A percentile compares a stretch with the other conserved stretches of the same genome.
phyloP scores from a whole-genome alignment of 192 early-diverging fungal species.

The Coemansia sp. region DNA sequence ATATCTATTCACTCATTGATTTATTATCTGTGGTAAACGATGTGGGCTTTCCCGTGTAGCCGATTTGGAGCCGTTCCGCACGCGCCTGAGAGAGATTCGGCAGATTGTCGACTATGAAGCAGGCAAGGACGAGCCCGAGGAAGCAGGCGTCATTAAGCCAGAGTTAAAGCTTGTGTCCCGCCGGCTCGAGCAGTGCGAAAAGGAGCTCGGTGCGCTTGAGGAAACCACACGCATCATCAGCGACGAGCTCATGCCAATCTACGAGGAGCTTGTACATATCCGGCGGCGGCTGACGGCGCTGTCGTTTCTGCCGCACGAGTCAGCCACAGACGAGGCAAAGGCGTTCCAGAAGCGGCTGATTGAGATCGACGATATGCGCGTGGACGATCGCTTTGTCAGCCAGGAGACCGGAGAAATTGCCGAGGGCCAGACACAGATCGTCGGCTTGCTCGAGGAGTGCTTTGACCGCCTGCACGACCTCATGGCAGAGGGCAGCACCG shows the following conservation, averaged over 20 bases:
- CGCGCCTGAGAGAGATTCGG: constrained; percentile 61
- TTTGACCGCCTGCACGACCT: constrained; percentile 83
- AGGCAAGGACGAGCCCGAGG: constrained; percentile 36
- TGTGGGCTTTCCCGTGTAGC: constrained; percentile 47
- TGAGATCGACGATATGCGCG: constrained; percentile 74
- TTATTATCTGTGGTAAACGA: too few species aligned
- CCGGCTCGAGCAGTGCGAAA: constrained; percentile 55
- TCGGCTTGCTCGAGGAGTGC: constrained; percentile 75
- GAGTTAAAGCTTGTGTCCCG: constrained; percentile 45
- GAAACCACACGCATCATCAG: constrained; percentile 63
- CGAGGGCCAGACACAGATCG: constrained; percentile 83
- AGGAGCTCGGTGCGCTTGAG: constrained; percentile 48
- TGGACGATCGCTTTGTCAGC: constrained; percentile 79
- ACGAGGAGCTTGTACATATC: constrained; percentile 69
- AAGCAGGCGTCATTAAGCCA: constrained; percentile 10
- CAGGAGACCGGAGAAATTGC: constrained; percentile 64
- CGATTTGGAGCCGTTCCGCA: constrained; percentile 62
- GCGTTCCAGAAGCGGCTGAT: constrained; percentile 72
- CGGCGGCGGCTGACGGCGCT: constrained; percentile 59
- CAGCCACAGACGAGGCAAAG: constrained; percentile 30
- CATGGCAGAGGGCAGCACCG: constrained; percentile 65
- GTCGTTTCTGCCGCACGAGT: constrained; percentile 35
- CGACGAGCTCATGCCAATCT: constrained; percentile 70
- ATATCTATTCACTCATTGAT: too few species aligned
- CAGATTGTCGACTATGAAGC: constrained; percentile 55